Evolutionary conservation across 176 grass and related monocot species (phyloP).

Genomic region (Carex parvula): DNA sequence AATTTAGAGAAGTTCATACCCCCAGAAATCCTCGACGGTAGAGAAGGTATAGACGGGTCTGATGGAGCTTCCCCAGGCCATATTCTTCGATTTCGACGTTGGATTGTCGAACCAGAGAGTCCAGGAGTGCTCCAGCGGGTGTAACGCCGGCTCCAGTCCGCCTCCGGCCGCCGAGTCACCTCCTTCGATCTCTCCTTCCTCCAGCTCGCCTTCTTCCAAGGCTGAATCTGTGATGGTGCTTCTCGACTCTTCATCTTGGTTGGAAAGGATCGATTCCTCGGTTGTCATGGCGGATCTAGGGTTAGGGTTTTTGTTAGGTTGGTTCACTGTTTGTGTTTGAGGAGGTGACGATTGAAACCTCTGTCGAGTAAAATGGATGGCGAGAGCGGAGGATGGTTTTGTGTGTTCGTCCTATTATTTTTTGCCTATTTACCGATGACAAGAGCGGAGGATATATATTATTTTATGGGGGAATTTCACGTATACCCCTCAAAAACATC

Average conservation of each 20-base stretch:
- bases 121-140: slow-evolving; percentile 81
- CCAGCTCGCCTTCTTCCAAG: slow-evolving; percentile 55
- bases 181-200: slow-evolving; percentile 88
- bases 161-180: slow-evolving; percentile 16
- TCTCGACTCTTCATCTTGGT: slow-evolving; percentile 32
- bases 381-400: not conserved
- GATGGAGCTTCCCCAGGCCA: slow-evolving; percentile 74
- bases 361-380: not conserved
- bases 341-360: not conserved
- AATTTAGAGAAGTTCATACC: slow-evolving; percentile 30
- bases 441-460: too few species aligned
- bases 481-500: too few species aligned
- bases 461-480: too few species aligned
- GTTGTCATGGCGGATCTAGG: slow-evolving; percentile 23
- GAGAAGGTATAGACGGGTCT: slow-evolving; percentile 82
- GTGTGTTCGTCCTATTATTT: not conserved
- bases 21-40: slow-evolving; percentile 93
- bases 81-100: slow-evolving; percentile 41
- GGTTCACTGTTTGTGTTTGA: not conserved
- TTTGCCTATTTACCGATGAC: not conserved
- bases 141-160: slow-evolving; percentile 20
- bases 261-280: not conserved
- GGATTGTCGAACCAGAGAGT: slow-evolving; percentile 99
- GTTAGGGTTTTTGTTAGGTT: slow-evolving; percentile 25
- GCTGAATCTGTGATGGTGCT: slow-evolving; percentile 8